phyloP scores from a whole-genome alignment of 345 rosid genomes.

The Litchi chinensis region DNA sequence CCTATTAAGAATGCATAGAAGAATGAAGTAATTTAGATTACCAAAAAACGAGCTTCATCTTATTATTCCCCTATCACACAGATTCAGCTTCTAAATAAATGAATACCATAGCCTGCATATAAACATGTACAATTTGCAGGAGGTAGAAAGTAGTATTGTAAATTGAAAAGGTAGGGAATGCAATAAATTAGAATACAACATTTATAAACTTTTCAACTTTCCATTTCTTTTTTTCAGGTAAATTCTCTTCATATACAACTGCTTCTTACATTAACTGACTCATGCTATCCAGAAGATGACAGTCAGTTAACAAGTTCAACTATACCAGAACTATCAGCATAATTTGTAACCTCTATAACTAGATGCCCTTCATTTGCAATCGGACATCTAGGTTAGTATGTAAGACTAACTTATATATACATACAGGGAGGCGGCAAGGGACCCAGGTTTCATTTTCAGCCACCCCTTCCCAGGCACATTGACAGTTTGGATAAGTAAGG shows the following conservation, averaged over 20 bases:
- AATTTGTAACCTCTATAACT: background rate
- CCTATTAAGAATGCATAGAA: background rate
- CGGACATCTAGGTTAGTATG: constrained; percentile 20
- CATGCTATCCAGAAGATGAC: background rate
- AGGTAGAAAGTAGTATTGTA: too few relatives aligned
- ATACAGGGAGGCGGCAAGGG: constrained; percentile 6
- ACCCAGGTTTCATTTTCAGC: background rate
- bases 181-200: too few relatives aligned
- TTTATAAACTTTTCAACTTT: background rate
- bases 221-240: background rate
- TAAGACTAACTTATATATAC: constrained; percentile 25
- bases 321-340: background rate
- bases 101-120: background rate
- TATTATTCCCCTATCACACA: background rate
- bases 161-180: background rate
- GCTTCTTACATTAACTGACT: background rate
- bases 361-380: background rate
- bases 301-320: background rate
- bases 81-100: background rate
- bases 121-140: too few relatives aligned
- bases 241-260: background rate
- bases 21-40: background rate
- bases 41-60: background rate
- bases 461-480: background rate
- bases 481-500: background rate